A percentile compares a stretch with the other conserved stretches of the same genome.
phyloP scores from a whole-genome alignment of 2,329 filamentous ascomycete species.

The Decorospora gaudefroyi region DNA sequence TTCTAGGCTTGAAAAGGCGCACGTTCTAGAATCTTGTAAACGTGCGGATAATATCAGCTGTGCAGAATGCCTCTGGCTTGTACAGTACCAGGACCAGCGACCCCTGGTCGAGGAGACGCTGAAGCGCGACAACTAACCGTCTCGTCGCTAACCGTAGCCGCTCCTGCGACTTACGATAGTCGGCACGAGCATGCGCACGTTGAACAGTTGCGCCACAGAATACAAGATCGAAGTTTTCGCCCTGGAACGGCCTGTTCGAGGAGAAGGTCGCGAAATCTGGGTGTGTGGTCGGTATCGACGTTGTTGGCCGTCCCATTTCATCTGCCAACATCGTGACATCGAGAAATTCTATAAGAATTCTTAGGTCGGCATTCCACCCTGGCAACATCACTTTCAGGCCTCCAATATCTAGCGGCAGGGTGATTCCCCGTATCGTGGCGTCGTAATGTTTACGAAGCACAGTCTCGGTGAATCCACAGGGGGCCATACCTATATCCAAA shows the following conservation, averaged over 20 bases:
- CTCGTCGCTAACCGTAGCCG: constrained; percentile 25
- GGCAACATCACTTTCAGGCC: not conserved
- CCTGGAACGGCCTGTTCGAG: too few species aligned
- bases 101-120: constrained; percentile 53
- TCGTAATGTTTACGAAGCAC: constrained; percentile 1
- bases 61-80: constrained; percentile 51
- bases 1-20: constrained; percentile 53
- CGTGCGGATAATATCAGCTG: constrained; percentile 39
- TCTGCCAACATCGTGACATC: constrained; percentile 1
- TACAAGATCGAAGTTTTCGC: too few species aligned
- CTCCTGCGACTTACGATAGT: constrained; percentile 40
- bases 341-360: not conserved
- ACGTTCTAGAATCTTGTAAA: constrained; percentile 53
- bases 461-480: not conserved
- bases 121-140: constrained; percentile 54
- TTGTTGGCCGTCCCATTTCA: not conserved
- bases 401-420: not conserved
- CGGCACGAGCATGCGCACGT: too few species aligned
- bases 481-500: not conserved
- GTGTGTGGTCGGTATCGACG: not conserved
- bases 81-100: constrained; percentile 59
- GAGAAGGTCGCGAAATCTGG: not conserved
- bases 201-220: too few species aligned
- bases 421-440: constrained; percentile 1
- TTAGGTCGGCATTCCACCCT: not conserved